Conservation (phyloP, 306 rosid genomes). For the Gastrolobium bilobum region DNA sequence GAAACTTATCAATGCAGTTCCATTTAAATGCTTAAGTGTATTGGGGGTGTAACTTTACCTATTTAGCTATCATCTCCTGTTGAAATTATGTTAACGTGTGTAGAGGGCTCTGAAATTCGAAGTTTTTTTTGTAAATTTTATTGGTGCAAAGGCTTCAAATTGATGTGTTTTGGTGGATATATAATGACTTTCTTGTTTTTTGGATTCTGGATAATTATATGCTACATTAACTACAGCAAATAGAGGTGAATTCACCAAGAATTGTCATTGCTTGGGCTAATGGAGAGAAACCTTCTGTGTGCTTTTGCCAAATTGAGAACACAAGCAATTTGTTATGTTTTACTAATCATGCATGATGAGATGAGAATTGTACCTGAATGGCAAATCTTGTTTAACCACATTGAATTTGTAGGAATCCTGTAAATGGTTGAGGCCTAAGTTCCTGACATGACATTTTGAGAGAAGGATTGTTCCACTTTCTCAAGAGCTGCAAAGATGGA, state of each 20-base stretch:
- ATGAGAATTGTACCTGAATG: conserved; percentile 13
- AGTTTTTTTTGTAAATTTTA: not conserved
- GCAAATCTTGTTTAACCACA: conserved; percentile 24
- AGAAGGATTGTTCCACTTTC: conserved; percentile 38
- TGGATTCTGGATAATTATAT: not conserved
- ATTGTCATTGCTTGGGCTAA: conserved; percentile 15
- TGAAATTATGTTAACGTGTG: conserved; percentile 21
- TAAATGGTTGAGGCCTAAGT: conserved; percentile 28
- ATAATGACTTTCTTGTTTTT: conserved; percentile 27
- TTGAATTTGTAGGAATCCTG: conserved; percentile 19
- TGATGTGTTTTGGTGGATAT: not conserved
- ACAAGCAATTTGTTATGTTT: not conserved
- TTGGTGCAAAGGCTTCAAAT: conserved; percentile 18
- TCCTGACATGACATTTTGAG: conserved; percentile 38
- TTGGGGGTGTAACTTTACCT: not conserved
- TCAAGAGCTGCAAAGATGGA: conserved; percentile 66
- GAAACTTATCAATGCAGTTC: not conserved
- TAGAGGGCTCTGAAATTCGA: not conserved
- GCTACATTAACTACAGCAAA: not conserved
- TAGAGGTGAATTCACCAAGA: not conserved
- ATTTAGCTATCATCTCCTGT: not conserved
- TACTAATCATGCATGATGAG: conserved; percentile 37
- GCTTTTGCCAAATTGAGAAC: conserved; percentile 12
- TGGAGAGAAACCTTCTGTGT: conserved; percentile 9
- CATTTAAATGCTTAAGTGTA: not conserved